A percentile compares a stretch with the other conserved stretches of the same genome.
Evolutionary conservation across 1,284 basidiomycete species (phyloP).

Genomic region (Moniliella sp.): DNA sequence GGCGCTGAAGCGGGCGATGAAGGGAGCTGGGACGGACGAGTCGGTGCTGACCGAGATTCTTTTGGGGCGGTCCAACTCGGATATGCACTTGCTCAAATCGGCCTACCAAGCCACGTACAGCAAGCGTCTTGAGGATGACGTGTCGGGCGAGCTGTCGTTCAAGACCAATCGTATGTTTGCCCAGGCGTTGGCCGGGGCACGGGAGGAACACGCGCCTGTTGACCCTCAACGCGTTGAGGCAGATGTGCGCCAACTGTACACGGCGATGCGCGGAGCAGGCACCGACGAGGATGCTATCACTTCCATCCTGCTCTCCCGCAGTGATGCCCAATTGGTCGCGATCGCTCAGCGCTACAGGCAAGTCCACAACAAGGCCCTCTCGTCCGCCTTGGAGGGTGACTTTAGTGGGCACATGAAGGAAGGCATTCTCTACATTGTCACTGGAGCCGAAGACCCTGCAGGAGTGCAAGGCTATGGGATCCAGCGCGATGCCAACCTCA

Average conservation of each 20-base stretch:
- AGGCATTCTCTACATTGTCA: slow-evolving; percentile 23
- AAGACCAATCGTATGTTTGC: slow-evolving; percentile 28
- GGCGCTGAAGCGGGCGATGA: slow-evolving; percentile 22
- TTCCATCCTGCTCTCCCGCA: slow-evolving; percentile 26
- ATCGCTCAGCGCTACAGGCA: slow-evolving; percentile 21
- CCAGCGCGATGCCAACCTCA: slow-evolving; percentile 22
- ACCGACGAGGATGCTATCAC: slow-evolving; percentile 15
- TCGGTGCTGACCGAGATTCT: slow-evolving; percentile 28
- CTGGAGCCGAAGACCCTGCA: slow-evolving; percentile 14
- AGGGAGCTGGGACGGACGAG: slow-evolving; percentile 31
- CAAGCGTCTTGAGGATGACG: slow-evolving; percentile 21
- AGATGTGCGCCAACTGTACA: slow-evolving; percentile 9
- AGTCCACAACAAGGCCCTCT: slow-evolving; percentile 9
- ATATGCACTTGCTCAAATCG: slow-evolving; percentile 26
- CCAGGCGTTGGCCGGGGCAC: slow-evolving; percentile 22
- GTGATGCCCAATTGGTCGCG: slow-evolving; percentile 19
- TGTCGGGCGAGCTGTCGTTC: slow-evolving; percentile 27
- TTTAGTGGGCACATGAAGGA: slow-evolving; percentile 28
- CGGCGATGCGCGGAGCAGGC: slow-evolving; percentile 11
- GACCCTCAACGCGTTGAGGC: slow-evolving; percentile 10
- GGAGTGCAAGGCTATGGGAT: slow-evolving; percentile 14
- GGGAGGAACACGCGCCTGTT: slow-evolving; percentile 18
- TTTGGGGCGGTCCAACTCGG: slow-evolving; percentile 20
- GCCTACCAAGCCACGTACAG: slow-evolving; percentile 18
- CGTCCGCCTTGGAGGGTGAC: slow-evolving; percentile 19